A percentile compares a stretch with the other conserved stretches of the same genome.
These are phyloP conservation scores for Physaria fendleri DNA, from an alignment of 345 rosid species.

Conservation along the genomic window DNA sequence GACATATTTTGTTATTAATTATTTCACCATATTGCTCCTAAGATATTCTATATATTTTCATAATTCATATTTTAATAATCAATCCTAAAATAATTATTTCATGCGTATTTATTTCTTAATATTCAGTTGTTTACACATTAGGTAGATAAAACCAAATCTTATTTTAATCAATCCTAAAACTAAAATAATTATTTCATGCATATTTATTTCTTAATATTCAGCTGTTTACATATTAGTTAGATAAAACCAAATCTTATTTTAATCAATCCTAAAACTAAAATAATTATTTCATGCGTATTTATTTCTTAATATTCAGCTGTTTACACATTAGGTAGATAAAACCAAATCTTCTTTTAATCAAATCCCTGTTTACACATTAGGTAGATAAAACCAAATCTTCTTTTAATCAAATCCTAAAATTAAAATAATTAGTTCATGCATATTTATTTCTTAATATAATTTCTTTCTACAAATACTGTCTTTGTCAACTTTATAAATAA, in stretches of 20 bases:
- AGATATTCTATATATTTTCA: not conserved
- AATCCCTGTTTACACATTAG: too few relatives aligned
- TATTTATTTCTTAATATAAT: not conserved
- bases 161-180: too few relatives aligned
- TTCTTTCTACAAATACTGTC: not conserved
- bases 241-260: too few relatives aligned
- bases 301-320: too few relatives aligned
- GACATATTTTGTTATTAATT: too few relatives aligned
- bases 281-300: not conserved
- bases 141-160: too few relatives aligned
- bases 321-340: too few relatives aligned
- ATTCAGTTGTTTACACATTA: not conserved
- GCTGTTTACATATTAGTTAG: too few relatives aligned
- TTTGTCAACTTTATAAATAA: not conserved
- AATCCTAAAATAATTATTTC: not conserved
- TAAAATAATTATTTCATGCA: too few relatives aligned
- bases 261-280: not conserved
- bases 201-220: too few relatives aligned
- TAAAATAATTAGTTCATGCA: not conserved
- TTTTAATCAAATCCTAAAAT: not conserved
- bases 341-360: not conserved
- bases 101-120: not conserved
- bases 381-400: too few relatives aligned
- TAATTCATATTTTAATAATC: not conserved
- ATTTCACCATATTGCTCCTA: not conserved